Base-by-base conservation (phyloP, 345 rosid genomes). In the Salix dunnii region DNA sequence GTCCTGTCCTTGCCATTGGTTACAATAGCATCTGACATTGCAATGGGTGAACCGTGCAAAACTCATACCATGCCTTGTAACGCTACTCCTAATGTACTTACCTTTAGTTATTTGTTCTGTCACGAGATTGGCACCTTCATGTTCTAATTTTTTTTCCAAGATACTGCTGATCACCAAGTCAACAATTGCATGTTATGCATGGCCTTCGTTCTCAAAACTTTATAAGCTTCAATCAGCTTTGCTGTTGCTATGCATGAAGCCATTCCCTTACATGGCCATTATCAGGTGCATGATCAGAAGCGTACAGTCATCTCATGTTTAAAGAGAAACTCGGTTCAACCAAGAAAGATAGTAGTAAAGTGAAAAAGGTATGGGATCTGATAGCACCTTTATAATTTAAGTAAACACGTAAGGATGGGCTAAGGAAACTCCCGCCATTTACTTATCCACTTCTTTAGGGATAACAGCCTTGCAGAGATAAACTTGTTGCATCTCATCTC, bases 401-500 rank as follows among this genome's bases (percentile, higher is more conserved):
- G 12, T 30, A 25, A 33, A 10, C 43, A 6, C 36, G 30, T 21
- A 60, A 42, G 35, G 36, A 76, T 23, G 73, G 72, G 63, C 38
- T 55, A 13, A 14, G 5, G 53, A 11, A 11, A 61, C 28, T 36
- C 67, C 64, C 25, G 43, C 55, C 63, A 35, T 67, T 84, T 82
- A 94, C 76, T 89, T 82, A 77, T 91, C 92, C 73, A 93, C 81
- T 67, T 84, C 96, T 14, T 81, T 77, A 5, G 93, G 88, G 75
- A 87, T 77, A 46, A 67, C 18, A 9, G 93, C 92, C 71, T 87
- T 85, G 82, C 91, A 90, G 14, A 84, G 82, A 83, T 94, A 96
- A 77, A 96, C 97, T 74, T 82, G 92, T 60, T 80, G 94, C 97
- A 96, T 85, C 88, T 96, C 98, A 73, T 92, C 97, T 77, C 88